Evolutionary conservation across 176 grass and related monocot genomes (phyloP), one percentile per base, ranked within the genome.

Genomic region (Melocanna baccifera): DNA sequence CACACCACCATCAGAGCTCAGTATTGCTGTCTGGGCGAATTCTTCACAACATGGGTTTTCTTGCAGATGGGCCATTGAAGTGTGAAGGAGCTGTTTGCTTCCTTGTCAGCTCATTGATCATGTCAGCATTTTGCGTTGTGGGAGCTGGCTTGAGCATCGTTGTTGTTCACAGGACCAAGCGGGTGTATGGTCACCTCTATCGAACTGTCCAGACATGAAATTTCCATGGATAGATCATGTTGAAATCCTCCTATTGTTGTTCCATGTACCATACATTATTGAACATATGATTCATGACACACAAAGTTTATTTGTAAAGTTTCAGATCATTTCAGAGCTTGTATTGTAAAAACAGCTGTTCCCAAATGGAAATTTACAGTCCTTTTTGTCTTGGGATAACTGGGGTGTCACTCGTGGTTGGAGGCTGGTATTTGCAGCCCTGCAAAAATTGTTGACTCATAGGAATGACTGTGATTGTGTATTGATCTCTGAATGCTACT

Each of bases 101-200:
- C 86, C 94, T 91, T 55, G 47, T 81, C 57, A 94, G 92, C 30
- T 97, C 94, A n/a, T 20, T 97, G 70, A 89, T 97, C 14, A 97
- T 97, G 95, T 92, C 91, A 8, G 87, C 77, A 53, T 53, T 93
- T 58, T 97, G 92, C 50, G 19, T 94, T 20, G 67, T 94, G 30
- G 92, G 88, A 43, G 86, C 84, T 39, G 56, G 69, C 36, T 86
- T 97, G 41, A 94, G 90, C 82, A 64, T 97, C 29, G 26, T 94
- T 55, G 56, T 94, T 84, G 89, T 97, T 87, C 46, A 86, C 69
- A 89, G 95, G 73, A 97, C 92, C 18, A 91, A 87, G 50, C 46
- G 63, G 14, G 88, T 94, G 64, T 97, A 97, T 59, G 18, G 68
- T 29, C 83, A 77, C 9, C 79, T 94, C 46, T 97, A 97, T 45